Percentiles rank a stretch among this genome's conserved stretches.
Conservation (phyloP, 495 filamentous ascomycete genomes). For the Annulohypoxylon bovei region DNA sequence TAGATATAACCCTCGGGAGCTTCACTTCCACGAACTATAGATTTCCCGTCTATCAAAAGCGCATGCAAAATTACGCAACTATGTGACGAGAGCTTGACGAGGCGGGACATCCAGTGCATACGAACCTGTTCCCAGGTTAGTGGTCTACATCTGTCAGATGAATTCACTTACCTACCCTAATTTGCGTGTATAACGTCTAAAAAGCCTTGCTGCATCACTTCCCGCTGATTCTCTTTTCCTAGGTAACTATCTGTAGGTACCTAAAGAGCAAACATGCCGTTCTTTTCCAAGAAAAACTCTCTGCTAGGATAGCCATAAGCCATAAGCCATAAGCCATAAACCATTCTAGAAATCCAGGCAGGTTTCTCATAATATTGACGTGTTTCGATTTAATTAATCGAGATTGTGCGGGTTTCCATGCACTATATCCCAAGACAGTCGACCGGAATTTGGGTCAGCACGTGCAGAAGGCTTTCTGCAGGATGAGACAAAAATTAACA, state of each 20-base stretch:
- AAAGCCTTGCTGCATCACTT: conserved; percentile 27
- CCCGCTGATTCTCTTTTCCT: conserved; percentile 7
- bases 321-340: neutral
- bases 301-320: neutral
- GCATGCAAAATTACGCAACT: neutral
- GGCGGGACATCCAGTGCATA: neutral
- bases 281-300: neutral
- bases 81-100: neutral
- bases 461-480: conserved; percentile 12
- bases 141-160: neutral
- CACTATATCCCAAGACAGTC: conserved; percentile 19
- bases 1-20: neutral
- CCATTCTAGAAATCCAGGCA: conserved; percentile 18
- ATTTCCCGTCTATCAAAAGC: neutral
- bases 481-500: conserved; percentile 8
- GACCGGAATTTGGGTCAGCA: conserved; percentile 18
- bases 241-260: neutral
- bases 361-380: conserved; percentile 2
- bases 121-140: neutral
- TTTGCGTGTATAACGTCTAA: conserved; percentile 6
- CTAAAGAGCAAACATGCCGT: conserved; percentile 13
- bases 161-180: neutral
- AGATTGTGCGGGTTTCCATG: conserved; percentile 17
- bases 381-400: conserved; percentile 39
- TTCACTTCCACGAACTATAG: neutral